These are phyloP conservation scores for Aspergillus quadrilineatus DNA, from an alignment of 2,329 filamentous ascomycete genomes.

Conservation along the genomic window DNA sequence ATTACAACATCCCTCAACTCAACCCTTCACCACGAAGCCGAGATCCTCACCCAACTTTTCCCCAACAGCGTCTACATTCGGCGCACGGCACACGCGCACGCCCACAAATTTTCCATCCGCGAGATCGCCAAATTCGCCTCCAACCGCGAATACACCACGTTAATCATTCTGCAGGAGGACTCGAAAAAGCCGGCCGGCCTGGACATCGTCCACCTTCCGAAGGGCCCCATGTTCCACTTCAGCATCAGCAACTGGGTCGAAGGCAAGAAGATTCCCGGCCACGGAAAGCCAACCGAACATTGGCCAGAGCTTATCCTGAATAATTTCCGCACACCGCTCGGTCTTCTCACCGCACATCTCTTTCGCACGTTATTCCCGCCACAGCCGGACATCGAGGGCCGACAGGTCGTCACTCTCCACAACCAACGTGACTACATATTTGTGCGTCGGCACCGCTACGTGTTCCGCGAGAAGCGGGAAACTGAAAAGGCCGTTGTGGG, in stretches of 20 bases:
- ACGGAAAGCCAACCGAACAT: conserved; percentile 86
- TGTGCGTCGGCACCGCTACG: conserved; percentile 82
- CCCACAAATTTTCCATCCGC: conserved; percentile 85
- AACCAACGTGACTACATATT: conserved; percentile 98
- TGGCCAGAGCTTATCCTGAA: conserved; percentile 88
- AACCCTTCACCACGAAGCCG: conserved; percentile 78
- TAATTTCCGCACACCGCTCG: conserved; percentile 90
- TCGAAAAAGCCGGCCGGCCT: conserved; percentile 79
- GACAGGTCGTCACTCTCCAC: conserved; percentile 88
- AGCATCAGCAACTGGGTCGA: conserved; percentile 87
- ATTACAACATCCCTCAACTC: conserved; percentile 90
- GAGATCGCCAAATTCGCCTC: conserved; percentile 86
- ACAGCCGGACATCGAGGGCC: conserved; percentile 76
- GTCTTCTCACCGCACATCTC: conserved; percentile 79
- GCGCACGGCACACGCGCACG: conserved; percentile 77
- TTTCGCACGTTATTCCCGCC: conserved; percentile 79
- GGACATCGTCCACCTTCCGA: conserved; percentile 78
- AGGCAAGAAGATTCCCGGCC: conserved; percentile 81
- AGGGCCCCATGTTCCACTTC: conserved; percentile 91
- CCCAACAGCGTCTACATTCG: conserved; percentile 79
- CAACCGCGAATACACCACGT: conserved; percentile 77
- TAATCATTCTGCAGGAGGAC: conserved; percentile 86
- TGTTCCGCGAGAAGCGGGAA: conserved; percentile 83
- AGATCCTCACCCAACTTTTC: conserved; percentile 76
- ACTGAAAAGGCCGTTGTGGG: conserved; percentile 85